A percentile compares a stretch with the other conserved stretches of the same genome.
Evolutionary conservation across 352 stramenopile species (phyloP).

Genomic region (Phytophthora sansomeana): DNA sequence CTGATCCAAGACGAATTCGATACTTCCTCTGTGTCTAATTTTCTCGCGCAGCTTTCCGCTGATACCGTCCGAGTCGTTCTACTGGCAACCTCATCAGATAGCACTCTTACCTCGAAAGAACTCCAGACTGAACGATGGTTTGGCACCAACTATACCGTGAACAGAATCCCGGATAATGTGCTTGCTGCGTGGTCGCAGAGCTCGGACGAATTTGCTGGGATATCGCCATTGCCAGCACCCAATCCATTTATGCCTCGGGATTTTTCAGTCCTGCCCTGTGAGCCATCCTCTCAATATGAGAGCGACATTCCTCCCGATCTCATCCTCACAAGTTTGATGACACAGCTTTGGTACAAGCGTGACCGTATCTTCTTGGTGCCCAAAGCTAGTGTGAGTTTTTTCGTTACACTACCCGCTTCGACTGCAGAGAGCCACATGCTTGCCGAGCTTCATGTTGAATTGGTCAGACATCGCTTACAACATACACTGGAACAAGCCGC

Average conservation of each 20-base stretch:
- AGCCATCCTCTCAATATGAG: conserved; percentile 6
- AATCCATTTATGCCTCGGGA: conserved; percentile 81
- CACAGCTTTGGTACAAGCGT: conserved; percentile 83
- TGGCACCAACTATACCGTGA: conserved; percentile 56
- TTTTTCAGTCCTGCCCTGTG: conserved; percentile 55
- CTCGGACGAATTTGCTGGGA: not conserved
- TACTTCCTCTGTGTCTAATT: conserved; percentile 10
- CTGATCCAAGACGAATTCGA: conserved; percentile 62
- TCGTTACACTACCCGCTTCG: conserved; percentile 63
- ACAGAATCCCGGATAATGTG: conserved; percentile 38
- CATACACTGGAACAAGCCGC: conserved; percentile 71
- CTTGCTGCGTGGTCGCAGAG: conserved; percentile 31
- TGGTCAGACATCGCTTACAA: conserved; percentile 76
- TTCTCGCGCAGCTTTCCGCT: conserved; percentile 57
- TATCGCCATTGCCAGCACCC: conserved; percentile 24
- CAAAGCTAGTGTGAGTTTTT: conserved; percentile 72
- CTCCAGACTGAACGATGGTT: conserved; percentile 63
- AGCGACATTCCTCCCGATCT: conserved; percentile 42
- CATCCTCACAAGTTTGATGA: conserved; percentile 42
- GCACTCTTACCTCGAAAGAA: conserved; percentile 16
- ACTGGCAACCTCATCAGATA: conserved; percentile 56
- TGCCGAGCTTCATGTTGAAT: conserved; percentile 68
- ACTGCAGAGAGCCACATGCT: conserved; percentile 64
- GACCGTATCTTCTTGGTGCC: conserved; percentile 72
- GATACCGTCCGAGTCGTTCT: conserved; percentile 69